Evolutionary conservation across 2,329 filamentous ascomycete genomes (phyloP), one percentile per base, ranked within the genome.

Genomic region (Scleromitrula shiraiana): DNA sequence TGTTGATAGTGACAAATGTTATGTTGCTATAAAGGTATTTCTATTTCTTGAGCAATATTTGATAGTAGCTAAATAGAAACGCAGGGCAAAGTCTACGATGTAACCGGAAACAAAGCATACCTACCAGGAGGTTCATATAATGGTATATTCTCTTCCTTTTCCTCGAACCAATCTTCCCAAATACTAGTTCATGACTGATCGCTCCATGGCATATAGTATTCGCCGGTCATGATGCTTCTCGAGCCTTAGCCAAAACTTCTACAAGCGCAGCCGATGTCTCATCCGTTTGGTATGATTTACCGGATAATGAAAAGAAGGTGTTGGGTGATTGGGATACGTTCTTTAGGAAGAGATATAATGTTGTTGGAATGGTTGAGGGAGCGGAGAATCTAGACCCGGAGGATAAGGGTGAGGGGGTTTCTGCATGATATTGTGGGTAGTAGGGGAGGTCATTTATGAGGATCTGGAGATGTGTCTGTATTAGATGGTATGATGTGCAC

Each of bases 261-360:
- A 81, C 90, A 41, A 94, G 95, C 66, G 67, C 76, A 5, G 88
- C 93, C 60, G 90, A 97, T 57, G 91, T 88, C 55, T 72, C 72
- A 26, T 72, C 93, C 2, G 84, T 96, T 42, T 97, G 88, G 85
- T 74, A 83, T 50, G 85, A 89, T 61, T 72, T 98, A 43, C 73
- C 75, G 12, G 89, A 95, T 19, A 89, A 93, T 68, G 83, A 96
- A 66, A 88, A 93, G 71, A 80, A 78, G 22, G 83, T 85, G 3
- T 70, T 98, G 52, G 77, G 91, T 46, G 93, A 98, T 66, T 98
- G 93, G 93, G 80, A 84, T 54, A 95, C 85, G 2, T 98, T 95
- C 70, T 98, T 98, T 69, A 88, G 85, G 57, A 98, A 97, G 73
- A 77, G 93, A 50, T 98, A 98, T 71, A 97, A 95, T 61, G 78